Base-by-base conservation (phyloP, 805 yeast species). In the Clavispora carvajalis region DNA sequence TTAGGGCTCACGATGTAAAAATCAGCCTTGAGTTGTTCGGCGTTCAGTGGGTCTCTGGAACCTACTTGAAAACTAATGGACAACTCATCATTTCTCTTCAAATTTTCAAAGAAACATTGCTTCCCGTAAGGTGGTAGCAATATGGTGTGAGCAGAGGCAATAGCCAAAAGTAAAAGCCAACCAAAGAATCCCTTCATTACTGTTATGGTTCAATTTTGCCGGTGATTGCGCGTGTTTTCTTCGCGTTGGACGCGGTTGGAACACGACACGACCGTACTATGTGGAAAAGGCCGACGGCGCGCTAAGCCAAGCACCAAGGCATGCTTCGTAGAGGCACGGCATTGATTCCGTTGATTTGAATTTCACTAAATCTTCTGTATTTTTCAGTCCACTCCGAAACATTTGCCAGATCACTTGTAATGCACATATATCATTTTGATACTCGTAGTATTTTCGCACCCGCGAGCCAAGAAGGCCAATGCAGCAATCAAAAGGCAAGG, bases 31-130 rank as follows among this genome's bases (percentile, higher is more conserved):
- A 79, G 67, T 58, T 85, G 93, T 40, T 77, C 80, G 22, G 80
- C 73, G 38, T 86, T 76, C 44, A 73, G 74, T 30, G 83, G 80
- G 53, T 87, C 83, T 64, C 97, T 79, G 57, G 90, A 88, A 49
- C 97, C 97, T 38, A 86, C 95, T 67, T 91, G 99, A 77, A 83
- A 91, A 36, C 88, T 75, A 46, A 91, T 82, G 15, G 95, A 84
- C 51, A 91, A 70, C 62, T 85, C 88, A 65, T 91, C 99, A 52
- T 86, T 85, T 54, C 74, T 74, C 59, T 82, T 85, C 68, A 93
- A 73, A 43, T 74, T 74, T 59, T 93, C 98, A 55, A 74, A 88
- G 65, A 88, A 91, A 66, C 99, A 91, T 56, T 83, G 83, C 58
- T 82, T 83, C 21, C 95, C 93, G 53, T 82, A 73, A 13, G 96